phyloP scores from a whole-genome alignment of 2,329 filamentous ascomycete species.

The Colletotrichum sp. region DNA sequence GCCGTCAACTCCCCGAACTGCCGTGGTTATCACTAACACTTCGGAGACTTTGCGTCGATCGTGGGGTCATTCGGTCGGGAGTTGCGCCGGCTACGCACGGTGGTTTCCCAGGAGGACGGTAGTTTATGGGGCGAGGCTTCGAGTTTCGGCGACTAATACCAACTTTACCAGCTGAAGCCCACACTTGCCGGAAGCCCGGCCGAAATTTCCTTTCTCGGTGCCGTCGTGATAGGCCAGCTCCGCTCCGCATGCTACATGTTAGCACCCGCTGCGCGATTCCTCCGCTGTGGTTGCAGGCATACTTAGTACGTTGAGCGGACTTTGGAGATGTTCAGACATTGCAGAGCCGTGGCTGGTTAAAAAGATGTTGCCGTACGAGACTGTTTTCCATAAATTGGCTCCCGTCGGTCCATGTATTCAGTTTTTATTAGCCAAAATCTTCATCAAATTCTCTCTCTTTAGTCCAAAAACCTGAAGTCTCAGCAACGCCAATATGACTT shows the following conservation, averaged over 20 bases:
- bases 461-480: accelerated
- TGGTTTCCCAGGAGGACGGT: accelerated
- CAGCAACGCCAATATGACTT: not conserved
- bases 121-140: not conserved
- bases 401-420: accelerated
- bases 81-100: too few species aligned
- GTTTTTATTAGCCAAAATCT: accelerated
- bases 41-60: too few species aligned
- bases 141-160: not conserved
- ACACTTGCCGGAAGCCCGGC: not conserved
- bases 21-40: accelerated
- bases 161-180: not conserved
- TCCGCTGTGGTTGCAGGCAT: too few species aligned
- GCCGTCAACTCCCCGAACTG: too few species aligned
- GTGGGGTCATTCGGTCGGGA: too few species aligned
- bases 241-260: not conserved
- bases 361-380: too few species aligned
- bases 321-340: too few species aligned
- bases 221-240: not conserved
- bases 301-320: too few species aligned
- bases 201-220: not conserved
- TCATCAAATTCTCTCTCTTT: accelerated
- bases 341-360: too few species aligned
- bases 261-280: not conserved
- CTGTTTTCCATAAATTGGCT: too few species aligned